Evolutionary conservation across 768 basidiomycete species (phyloP), one percentile per base, ranked within the genome.

Genomic region (Boletus rubescentipes): DNA sequence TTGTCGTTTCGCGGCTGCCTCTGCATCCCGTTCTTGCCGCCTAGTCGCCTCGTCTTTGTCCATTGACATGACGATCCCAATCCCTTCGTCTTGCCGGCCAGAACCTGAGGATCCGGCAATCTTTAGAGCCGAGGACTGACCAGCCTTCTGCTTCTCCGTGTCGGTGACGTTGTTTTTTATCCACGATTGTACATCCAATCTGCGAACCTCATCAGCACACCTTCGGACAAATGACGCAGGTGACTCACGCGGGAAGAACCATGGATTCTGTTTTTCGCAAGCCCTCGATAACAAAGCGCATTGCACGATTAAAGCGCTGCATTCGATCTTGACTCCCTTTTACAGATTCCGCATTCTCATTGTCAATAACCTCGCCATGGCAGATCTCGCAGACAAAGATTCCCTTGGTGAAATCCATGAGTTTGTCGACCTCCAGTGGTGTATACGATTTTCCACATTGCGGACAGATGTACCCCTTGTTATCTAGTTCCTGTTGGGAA

Each of bases 391-490:
- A 99, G 26, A 85, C 77, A 60, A 98, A 84, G 8, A 80, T 73
- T 50, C 83, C 83, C 21, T 75, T 77, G 34, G 67, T 44, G 56
- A 84, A 84, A 69, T 94, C 89, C 77, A 93, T 86, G 45, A 98
- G 77, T 59, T 82, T 85, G 72, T 90, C 86, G 45, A 86, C 89
- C 56, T 98, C 93, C 14, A 99, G 77, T 0, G 92, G 85, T 2
- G 88, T 81, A 71, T 93, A 99, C 1, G 85, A 83, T 63, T 85
- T 85, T 54, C 83, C 82, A 76, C 95, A 98, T 60, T 85, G 83
- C 2, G 93, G 88, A 70, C 96, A 99, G 54, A 95, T 86, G 71
- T 97, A 98, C n/a, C 96, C 97, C 72, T 96, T 92, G 68, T 94
- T 92, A 58, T 95, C 93, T 56, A 97, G 84, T 75, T 98, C 93